phyloP scores from a whole-genome alignment of 2,329 filamentous ascomycete genomes.

The Epichloe coenophiala region DNA sequence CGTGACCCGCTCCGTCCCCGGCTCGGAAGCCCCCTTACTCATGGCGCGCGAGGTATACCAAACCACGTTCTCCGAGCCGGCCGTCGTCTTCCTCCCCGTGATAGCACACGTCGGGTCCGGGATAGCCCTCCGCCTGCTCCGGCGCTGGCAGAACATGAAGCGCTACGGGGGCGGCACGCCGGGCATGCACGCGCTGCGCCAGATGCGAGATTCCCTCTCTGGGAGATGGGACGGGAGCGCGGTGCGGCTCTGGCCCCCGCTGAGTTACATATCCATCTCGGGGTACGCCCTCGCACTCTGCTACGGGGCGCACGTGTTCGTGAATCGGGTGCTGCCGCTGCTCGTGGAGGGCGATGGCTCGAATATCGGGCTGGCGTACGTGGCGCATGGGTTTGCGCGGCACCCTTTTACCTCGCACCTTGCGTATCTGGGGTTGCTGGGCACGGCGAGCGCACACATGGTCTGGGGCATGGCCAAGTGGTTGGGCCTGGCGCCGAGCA shows the following conservation, averaged over 20 bases:
- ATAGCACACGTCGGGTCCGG: conserved; percentile 65
- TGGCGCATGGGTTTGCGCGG: conserved; percentile 71
- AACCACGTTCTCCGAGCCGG: conserved; percentile 63
- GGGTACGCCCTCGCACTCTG: conserved; percentile 59
- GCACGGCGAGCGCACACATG: conserved; percentile 59
- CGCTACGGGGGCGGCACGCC: conserved; percentile 62
- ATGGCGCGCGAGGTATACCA: conserved; percentile 90
- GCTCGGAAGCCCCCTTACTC: conserved; percentile 74
- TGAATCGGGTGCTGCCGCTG: conserved; percentile 66
- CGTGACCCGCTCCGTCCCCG: conserved; percentile 54
- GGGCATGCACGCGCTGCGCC: conserved; percentile 30
- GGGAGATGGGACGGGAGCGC: conserved; percentile 19
- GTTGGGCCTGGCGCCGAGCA: conserved; percentile 50
- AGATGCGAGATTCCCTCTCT: conserved; percentile 18
- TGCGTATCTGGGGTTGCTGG: conserved; percentile 57
- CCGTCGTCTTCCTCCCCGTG: conserved; percentile 65
- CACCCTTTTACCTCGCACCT: conserved; percentile 52
- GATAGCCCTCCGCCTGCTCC: conserved; percentile 60
- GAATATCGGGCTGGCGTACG: conserved; percentile 72
- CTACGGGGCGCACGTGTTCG: conserved; percentile 55
- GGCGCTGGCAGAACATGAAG: conserved; percentile 54
- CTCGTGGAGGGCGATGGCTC: conserved; percentile 70
- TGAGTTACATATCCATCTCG: conserved; percentile 56
- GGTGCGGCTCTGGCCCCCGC: conserved; percentile 45
- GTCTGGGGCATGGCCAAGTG: conserved; percentile 79